phyloP scores from a whole-genome alignment of 441 rosid genomes.

The Gossypium armourianum region DNA sequence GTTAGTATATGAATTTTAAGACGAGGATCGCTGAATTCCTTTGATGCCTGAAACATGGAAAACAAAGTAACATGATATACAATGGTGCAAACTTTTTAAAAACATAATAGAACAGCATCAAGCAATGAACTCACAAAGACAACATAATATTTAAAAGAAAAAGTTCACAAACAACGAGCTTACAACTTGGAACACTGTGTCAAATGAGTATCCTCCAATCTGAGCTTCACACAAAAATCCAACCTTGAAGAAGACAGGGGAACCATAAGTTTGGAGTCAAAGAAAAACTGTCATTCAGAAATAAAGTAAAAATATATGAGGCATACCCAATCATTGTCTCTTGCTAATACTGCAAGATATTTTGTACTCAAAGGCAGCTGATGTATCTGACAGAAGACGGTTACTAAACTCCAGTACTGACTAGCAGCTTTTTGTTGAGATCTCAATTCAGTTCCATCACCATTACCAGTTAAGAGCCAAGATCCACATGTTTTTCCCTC shows the following conservation, averaged over 20 bases:
- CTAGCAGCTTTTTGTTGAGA: slow-evolving; percentile 82
- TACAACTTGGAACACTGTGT: slow-evolving; percentile 70
- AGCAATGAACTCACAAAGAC: slow-evolving; percentile 12
- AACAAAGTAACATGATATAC: slow-evolving; percentile 15
- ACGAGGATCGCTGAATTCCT: slow-evolving; percentile 82
- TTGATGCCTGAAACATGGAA: slow-evolving; percentile 53
- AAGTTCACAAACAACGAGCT: slow-evolving; percentile 19
- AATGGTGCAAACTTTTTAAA: slow-evolving; percentile 1
- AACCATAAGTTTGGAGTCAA: slow-evolving; percentile 23
- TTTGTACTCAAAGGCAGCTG: slow-evolving; percentile 82
- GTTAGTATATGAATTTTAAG: slow-evolving; percentile 79
- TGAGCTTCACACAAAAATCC: slow-evolving; percentile 96
- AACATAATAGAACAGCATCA: not conserved
- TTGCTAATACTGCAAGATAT: slow-evolving; percentile 83
- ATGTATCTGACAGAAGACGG: slow-evolving; percentile 83
- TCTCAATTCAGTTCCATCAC: slow-evolving; percentile 80
- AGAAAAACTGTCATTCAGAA: slow-evolving; percentile 8
- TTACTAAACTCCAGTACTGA: slow-evolving; percentile 83
- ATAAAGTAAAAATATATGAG: slow-evolving; percentile 20
- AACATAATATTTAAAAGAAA: slow-evolving; percentile 11
- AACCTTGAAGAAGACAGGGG: slow-evolving; percentile 48
- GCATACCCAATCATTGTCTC: slow-evolving; percentile 97
- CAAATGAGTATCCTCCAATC: slow-evolving; percentile 84
- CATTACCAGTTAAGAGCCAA: slow-evolving; percentile 82
- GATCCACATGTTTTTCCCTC: slow-evolving; percentile 80